Percentiles rank a stretch among this genome's conserved stretches.
Evolutionary conservation across 257 asterid genomes (phyloP).

Genomic region (Solanum okadae): DNA sequence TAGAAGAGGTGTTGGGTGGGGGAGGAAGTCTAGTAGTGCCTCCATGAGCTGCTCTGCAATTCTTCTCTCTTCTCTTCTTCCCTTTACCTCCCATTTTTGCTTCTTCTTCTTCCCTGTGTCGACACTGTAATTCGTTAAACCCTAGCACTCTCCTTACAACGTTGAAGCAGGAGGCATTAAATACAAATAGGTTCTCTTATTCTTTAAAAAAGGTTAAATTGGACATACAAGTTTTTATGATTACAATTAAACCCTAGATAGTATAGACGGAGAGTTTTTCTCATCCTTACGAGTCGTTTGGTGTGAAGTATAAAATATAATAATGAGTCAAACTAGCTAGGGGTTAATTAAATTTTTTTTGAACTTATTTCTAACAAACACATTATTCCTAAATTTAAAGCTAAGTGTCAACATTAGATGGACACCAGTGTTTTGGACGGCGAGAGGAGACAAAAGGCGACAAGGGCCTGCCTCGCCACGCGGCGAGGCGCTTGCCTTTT

Average conservation of each 20-base stretch:
- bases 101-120: not conserved
- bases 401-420: too few relatives aligned
- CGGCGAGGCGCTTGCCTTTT: too few relatives aligned
- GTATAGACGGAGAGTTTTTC: not conserved
- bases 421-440: too few relatives aligned
- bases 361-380: too few relatives aligned
- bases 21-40: constrained; percentile 68
- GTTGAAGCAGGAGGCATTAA: not conserved
- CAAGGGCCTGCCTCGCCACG: too few relatives aligned
- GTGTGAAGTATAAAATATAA: too few relatives aligned
- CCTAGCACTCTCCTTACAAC: not conserved
- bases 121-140: not conserved
- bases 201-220: not conserved
- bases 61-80: constrained; percentile 65
- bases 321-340: too few relatives aligned
- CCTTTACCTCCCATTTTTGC: constrained; percentile 78
- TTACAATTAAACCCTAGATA: not conserved
- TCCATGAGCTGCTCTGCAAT: constrained; percentile 71
- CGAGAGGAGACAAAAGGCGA: too few relatives aligned
- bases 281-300: too few relatives aligned
- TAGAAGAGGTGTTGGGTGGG: constrained; percentile 54
- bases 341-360: too few relatives aligned
- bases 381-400: too few relatives aligned
- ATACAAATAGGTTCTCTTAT: not conserved
- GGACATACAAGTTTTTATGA: not conserved